phyloP scores from a whole-genome alignment of 2,329 filamentous ascomycete species.

The Ophiostoma triangulosporum region DNA sequence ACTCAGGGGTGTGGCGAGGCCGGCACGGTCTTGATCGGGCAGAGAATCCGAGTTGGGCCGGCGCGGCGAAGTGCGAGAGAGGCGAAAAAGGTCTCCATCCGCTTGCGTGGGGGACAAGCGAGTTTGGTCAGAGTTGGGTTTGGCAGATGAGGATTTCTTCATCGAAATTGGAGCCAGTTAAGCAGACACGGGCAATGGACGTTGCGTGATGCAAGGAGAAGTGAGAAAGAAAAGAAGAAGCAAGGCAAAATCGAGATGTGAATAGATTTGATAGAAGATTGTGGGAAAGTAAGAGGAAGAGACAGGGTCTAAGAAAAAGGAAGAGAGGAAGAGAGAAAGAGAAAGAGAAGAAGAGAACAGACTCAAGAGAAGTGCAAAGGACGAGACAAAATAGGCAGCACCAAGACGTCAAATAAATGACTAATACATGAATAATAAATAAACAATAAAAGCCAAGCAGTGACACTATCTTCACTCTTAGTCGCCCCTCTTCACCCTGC shows the following conservation, averaged over 20 bases:
- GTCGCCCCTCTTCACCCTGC: background rate
- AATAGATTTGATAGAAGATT: too few relatives aligned
- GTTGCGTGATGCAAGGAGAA: background rate
- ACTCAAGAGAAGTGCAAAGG: background rate
- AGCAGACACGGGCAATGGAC: background rate
- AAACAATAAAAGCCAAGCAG: background rate
- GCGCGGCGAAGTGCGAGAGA: constrained; percentile 21
- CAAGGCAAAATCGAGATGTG: background rate
- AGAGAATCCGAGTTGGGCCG: constrained; percentile 10
- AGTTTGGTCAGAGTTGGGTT: constrained; percentile 41
- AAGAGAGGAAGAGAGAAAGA: background rate
- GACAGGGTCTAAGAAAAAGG: background rate
- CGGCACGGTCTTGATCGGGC: background rate
- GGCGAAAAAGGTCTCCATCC: constrained; percentile 32
- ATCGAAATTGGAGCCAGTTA: constrained; percentile 32
- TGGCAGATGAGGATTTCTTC: constrained; percentile 44
- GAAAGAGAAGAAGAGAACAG: background rate
- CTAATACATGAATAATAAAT: background rate
- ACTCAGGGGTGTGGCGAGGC: constrained; percentile 11
- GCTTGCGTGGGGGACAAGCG: constrained; percentile 40
- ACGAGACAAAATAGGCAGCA: background rate
- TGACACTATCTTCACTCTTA: background rate
- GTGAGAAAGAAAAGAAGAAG: background rate
- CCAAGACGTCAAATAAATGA: background rate
- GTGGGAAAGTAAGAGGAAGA: too few relatives aligned